Percentiles rank a stretch among this genome's conserved stretches.
Evolutionary conservation across 768 basidiomycete genomes (phyloP).

Genomic region (Candolleomyces efflorescens): DNA sequence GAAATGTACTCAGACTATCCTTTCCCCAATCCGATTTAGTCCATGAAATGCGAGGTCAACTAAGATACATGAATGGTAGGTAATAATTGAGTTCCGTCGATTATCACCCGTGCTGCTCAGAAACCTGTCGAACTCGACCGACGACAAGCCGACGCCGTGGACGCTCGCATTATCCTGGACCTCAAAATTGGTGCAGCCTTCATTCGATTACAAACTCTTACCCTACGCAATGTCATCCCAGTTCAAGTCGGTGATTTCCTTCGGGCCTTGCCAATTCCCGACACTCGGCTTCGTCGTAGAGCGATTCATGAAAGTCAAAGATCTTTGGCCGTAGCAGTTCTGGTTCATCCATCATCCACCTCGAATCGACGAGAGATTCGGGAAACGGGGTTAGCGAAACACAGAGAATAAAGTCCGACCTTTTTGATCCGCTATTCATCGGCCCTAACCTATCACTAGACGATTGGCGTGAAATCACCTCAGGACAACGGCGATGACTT

Average conservation of each 20-base stretch:
- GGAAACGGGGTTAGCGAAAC: slow-evolving; percentile 46
- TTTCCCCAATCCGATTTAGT: no score
- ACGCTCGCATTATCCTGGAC: slow-evolving; percentile 85
- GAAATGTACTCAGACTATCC: no score
- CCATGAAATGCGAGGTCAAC: no score
- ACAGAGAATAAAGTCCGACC: no score
- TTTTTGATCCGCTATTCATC: no score
- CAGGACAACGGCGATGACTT: slow-evolving; percentile 95
- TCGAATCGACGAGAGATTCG: slow-evolving; percentile 50
- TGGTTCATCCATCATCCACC: slow-evolving; percentile 94
- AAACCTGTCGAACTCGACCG: slow-evolving; percentile 84
- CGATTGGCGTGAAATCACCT: no score
- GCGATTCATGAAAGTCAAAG: slow-evolving; percentile 81
- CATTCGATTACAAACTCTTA: slow-evolving; percentile 82
- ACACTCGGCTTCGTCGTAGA: slow-evolving; percentile 97
- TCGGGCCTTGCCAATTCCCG: slow-evolving; percentile 98
- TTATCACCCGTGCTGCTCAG: slow-evolving; percentile 86
- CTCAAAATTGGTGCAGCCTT: slow-evolving; percentile 92
- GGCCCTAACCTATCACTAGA: no score
- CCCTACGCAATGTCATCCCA: slow-evolving; percentile 59
- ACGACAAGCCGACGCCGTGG: slow-evolving; percentile 85
- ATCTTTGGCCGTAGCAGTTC: slow-evolving; percentile 83
- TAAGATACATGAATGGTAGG: no score
- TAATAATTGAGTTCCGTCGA: no score
- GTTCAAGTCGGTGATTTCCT: slow-evolving; percentile 68